phyloP scores from a whole-genome alignment of 148 eudicot species.

The Cornus florida region DNA sequence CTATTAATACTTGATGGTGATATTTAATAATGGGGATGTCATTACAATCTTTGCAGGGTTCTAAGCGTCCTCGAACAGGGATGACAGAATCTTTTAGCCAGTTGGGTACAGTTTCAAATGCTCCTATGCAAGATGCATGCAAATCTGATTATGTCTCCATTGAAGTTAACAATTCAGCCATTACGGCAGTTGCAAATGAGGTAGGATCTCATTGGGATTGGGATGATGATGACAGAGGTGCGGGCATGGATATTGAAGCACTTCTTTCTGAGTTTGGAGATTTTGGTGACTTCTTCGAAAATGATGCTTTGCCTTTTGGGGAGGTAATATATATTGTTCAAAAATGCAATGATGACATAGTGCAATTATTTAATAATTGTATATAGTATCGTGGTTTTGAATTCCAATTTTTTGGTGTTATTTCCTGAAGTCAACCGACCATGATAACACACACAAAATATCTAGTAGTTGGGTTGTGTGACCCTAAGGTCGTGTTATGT shows the following conservation, averaged over 20 bases:
- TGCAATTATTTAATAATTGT: neutral
- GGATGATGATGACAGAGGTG: constrained; percentile 87
- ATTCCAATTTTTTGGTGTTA: neutral
- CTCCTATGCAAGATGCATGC: constrained; percentile 44
- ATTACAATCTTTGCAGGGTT: constrained; percentile 56
- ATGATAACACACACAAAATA: neutral
- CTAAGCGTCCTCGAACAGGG: constrained; percentile 76
- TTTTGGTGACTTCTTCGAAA: constrained; percentile 92
- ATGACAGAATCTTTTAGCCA: constrained; percentile 62
- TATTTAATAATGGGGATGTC: neutral
- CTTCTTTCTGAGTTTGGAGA: constrained; percentile 95
- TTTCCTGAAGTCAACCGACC: neutral
- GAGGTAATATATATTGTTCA: constrained; percentile 54
- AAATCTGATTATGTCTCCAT: constrained; percentile 39
- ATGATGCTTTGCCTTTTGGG: constrained; percentile 83
- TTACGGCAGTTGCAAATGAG: constrained; percentile 62
- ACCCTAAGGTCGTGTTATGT: neutral
- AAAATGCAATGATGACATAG: constrained; percentile 1
- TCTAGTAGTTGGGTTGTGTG: neutral
- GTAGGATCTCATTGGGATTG: constrained; percentile 74
- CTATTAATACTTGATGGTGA: neutral
- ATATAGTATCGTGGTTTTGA: neutral
- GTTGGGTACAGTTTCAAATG: constrained; percentile 51
- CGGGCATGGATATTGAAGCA: constrained; percentile 87
- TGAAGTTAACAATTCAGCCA: constrained; percentile 51